A percentile compares a stretch with the other conserved stretches of the same genome.
These are phyloP conservation scores for Trichoderma koningiopsis DNA, from an alignment of 2,329 filamentous ascomycete genomes.

Conservation along the genomic window DNA sequence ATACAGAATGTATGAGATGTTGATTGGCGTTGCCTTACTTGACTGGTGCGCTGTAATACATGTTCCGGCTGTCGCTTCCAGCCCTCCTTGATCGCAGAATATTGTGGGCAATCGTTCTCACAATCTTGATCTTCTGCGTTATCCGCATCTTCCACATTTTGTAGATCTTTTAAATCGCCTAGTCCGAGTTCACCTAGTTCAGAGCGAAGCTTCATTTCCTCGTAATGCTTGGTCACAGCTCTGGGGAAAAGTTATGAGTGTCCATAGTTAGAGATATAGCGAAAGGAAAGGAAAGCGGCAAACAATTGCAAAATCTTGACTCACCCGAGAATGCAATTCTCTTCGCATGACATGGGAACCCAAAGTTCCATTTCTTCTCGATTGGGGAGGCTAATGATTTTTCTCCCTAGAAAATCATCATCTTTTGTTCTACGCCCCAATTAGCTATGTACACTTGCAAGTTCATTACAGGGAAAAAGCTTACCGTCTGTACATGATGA, in stretches of 20 bases:
- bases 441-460: no score
- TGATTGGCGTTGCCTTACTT: constrained; percentile 28
- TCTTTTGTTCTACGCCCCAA: constrained; percentile 30
- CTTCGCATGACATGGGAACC: constrained; percentile 34
- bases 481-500: constrained; percentile 38
- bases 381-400: constrained; percentile 34
- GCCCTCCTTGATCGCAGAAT: no score
- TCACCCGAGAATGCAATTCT: constrained; percentile 34
- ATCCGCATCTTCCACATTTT: background rate
- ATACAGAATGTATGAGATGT: constrained; percentile 37
- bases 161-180: background rate
- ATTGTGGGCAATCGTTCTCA: background rate
- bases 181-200: background rate
- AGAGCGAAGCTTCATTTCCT: background rate
- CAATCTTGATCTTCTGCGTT: background rate
- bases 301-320: background rate
- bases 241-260: background rate
- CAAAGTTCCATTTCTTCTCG: constrained; percentile 28
- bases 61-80: no score
- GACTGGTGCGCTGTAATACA: background rate
- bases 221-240: constrained; percentile 5
- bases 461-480: background rate
- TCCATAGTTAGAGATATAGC: no score
- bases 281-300: background rate
- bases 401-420: constrained; percentile 34